Percentiles rank a stretch among this genome's conserved stretches.
Evolutionary conservation across 2,329 filamentous ascomycete species (phyloP).

Genomic region (Scleromitrula shiraiana): DNA sequence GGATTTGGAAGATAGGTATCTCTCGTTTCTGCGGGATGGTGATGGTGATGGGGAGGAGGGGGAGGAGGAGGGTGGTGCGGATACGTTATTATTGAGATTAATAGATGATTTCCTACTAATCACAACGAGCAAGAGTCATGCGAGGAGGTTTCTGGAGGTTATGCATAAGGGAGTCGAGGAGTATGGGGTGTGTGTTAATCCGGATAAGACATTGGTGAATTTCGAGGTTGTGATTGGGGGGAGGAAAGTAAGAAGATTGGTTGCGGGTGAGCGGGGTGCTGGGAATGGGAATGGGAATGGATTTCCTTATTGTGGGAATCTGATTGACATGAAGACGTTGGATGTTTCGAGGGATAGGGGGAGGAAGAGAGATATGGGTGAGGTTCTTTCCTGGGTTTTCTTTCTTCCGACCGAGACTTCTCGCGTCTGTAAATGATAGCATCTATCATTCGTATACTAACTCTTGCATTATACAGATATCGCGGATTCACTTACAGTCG

Average conservation of each 20-base stretch:
- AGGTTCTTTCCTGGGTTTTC: constrained; percentile 25
- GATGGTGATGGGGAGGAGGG: too few relatives aligned
- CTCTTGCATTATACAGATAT: constrained; percentile 35
- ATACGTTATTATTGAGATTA: constrained; percentile 71
- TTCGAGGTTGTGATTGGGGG: constrained; percentile 59
- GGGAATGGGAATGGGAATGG: too few relatives aligned
- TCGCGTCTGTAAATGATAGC: not conserved
- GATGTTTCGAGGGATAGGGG: constrained; percentile 64
- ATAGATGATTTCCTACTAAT: constrained; percentile 93
- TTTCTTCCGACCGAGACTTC: not conserved
- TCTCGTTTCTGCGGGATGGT: constrained; percentile 54
- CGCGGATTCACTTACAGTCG: constrained; percentile 70
- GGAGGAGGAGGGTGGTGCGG: too few relatives aligned
- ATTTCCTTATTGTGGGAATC: constrained; percentile 88
- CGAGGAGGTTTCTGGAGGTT: constrained; percentile 61
- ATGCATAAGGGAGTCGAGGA: constrained; percentile 75
- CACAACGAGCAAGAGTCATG: constrained; percentile 60
- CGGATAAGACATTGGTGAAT: constrained; percentile 74
- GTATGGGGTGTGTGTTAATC: constrained; percentile 74
- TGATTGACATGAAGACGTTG: constrained; percentile 67
- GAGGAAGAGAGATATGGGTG: constrained; percentile 43
- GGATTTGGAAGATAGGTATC: constrained; percentile 63
- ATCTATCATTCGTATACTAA: not conserved
- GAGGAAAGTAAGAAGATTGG: constrained; percentile 41
- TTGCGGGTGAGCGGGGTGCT: constrained; percentile 24